Evolutionary conservation across 179 eudicot species (phyloP).

Genomic region (Camellia oleifera): DNA sequence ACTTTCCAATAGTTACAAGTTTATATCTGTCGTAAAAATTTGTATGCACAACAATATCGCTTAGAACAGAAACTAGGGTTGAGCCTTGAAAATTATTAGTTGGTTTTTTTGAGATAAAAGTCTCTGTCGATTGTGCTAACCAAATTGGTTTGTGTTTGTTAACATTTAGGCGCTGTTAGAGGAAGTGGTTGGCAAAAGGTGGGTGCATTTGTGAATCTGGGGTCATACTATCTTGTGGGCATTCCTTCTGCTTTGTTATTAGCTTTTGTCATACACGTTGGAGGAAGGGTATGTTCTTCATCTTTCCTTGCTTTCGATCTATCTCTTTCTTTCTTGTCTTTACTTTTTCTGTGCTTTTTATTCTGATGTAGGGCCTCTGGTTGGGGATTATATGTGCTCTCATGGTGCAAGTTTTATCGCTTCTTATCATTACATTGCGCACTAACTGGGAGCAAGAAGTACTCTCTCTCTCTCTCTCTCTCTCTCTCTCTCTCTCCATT

Average conservation of each 20-base stretch:
- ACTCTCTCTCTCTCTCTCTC: conserved; percentile 7
- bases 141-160: neutral
- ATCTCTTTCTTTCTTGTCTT: neutral
- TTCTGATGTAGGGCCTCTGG: conserved; percentile 56
- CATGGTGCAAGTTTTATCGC: conserved; percentile 49
- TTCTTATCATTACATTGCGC: conserved; percentile 38
- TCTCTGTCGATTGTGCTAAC: neutral
- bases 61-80: too few species aligned
- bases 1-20: neutral
- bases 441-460: conserved; percentile 67
- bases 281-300: conserved; percentile 40
- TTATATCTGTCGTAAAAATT: neutral
- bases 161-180: conserved; percentile 47
- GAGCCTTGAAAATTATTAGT: neutral
- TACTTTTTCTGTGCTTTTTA: too few species aligned
- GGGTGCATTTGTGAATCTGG: conserved; percentile 64
- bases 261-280: conserved; percentile 53
- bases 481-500: neutral
- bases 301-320: neutral
- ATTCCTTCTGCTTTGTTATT: conserved; percentile 63
- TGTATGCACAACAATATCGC: neutral
- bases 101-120: neutral
- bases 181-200: conserved; percentile 65
- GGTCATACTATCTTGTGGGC: conserved; percentile 64
- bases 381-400: conserved; percentile 62